Conservation (phyloP, 495 filamentous ascomycete genomes). For the Talaromyces thailandensis region DNA sequence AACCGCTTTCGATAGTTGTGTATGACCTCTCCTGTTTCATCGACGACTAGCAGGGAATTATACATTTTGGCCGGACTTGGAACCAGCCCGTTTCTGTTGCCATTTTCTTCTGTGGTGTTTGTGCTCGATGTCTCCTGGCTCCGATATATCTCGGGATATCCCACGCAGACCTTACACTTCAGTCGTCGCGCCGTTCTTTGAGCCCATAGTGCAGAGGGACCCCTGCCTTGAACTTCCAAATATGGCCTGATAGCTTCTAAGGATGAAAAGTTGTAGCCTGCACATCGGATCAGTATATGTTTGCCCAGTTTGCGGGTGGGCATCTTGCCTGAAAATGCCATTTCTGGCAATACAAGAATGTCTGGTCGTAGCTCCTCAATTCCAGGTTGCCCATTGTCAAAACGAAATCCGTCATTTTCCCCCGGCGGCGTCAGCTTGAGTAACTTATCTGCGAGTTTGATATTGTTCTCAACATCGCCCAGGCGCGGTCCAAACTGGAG, state of each 20-base stretch:
- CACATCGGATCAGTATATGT: neutral
- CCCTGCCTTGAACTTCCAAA: slow-evolving; percentile 68
- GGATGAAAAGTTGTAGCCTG: slow-evolving; percentile 88
- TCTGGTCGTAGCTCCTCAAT: slow-evolving; percentile 26
- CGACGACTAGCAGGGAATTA: slow-evolving; percentile 80
- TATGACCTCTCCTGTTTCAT: slow-evolving; percentile 58
- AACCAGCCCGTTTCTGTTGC: neutral
- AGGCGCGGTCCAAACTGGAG: slow-evolving; percentile 72
- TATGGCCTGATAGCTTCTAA: slow-evolving; percentile 65
- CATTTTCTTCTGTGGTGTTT: neutral
- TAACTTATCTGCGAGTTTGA: slow-evolving; percentile 62
- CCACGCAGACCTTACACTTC: slow-evolving; percentile 73
- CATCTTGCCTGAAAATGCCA: slow-evolving; percentile 74
- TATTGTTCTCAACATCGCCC: slow-evolving; percentile 68
- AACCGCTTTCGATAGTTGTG: slow-evolving; percentile 84
- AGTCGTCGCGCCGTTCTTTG: slow-evolving; percentile 59
- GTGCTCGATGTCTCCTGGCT: neutral
- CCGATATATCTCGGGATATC: slow-evolving; percentile 68
- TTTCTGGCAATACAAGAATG: slow-evolving; percentile 75
- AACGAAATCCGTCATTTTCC: slow-evolving; percentile 7
- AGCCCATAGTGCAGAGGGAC: slow-evolving; percentile 75
- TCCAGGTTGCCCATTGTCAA: slow-evolving; percentile 6
- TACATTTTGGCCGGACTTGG: slow-evolving; percentile 43
- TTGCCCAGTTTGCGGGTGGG: neutral
- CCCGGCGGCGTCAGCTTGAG: slow-evolving; percentile 28